Evolutionary conservation across 2,329 filamentous ascomycete species (phyloP).

Genomic region (Colletotrichum coccodes): DNA sequence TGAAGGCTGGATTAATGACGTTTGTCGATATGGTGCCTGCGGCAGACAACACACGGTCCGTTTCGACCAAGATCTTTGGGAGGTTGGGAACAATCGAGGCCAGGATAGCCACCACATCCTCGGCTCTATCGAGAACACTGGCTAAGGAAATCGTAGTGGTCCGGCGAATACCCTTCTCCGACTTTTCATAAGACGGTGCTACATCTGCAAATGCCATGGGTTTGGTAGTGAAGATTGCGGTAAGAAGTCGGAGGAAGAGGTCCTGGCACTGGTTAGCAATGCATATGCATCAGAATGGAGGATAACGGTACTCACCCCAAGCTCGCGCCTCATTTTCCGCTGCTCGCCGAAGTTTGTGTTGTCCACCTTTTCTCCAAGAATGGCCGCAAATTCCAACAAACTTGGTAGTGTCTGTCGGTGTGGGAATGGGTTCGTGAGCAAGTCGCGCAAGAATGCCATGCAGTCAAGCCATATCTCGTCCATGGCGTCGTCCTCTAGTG

Average conservation of each 20-base stretch:
- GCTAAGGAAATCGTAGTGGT: conserved; percentile 41
- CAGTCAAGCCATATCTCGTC: conserved; percentile 99
- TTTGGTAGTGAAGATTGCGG: conserved; percentile 93
- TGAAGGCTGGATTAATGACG: conserved; percentile 83
- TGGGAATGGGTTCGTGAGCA: conserved; percentile 92
- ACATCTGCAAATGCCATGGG: conserved; percentile 78
- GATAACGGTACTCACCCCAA: conserved; percentile 72
- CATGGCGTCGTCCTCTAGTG: conserved; percentile 95
- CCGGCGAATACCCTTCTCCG: conserved; percentile 53
- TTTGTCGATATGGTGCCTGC: conserved; percentile 85
- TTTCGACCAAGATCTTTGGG: conserved; percentile 84
- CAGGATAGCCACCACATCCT: conserved; percentile 84
- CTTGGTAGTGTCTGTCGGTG: conserved; percentile 90
- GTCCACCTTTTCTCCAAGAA: conserved; percentile 93
- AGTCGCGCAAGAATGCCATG: conserved; percentile 87
- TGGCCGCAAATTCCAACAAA: conserved; percentile 87
- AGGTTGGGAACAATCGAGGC: conserved; percentile 83
- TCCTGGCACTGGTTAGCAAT: conserved; percentile 67
- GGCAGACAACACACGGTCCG: conserved; percentile 83
- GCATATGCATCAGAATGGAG: neutral
- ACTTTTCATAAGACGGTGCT: conserved; percentile 46
- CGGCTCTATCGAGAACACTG: conserved; percentile 61
- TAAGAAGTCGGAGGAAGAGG: conserved; percentile 85
- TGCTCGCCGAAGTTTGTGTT: conserved; percentile 98
- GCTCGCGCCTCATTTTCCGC: conserved; percentile 87